Evolutionary conservation across 345 rosid genomes (phyloP).

Genomic region (Luvunga scandens): DNA sequence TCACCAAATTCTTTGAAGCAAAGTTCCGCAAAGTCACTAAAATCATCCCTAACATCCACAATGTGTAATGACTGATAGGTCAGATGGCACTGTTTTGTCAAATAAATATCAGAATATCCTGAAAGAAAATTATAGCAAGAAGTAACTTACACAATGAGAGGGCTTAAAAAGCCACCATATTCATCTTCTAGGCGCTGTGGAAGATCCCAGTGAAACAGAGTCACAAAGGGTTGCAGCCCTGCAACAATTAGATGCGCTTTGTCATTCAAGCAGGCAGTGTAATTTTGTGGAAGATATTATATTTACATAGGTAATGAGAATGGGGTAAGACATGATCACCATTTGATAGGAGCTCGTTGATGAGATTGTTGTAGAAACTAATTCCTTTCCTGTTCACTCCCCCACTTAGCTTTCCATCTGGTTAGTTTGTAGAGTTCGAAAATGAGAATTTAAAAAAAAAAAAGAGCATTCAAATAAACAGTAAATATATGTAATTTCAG

Average conservation of each 20-base stretch:
- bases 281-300: too few relatives aligned
- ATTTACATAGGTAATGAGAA: not conserved
- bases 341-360: slow-evolving; percentile 28
- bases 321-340: slow-evolving; percentile 11
- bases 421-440: not conserved
- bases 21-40: slow-evolving; percentile 35
- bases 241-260: not conserved
- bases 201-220: slow-evolving; percentile 24
- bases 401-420: slow-evolving; percentile 29
- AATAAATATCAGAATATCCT: too few relatives aligned
- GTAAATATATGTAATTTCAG: too few relatives aligned
- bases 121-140: too few relatives aligned
- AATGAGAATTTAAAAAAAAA: not conserved
- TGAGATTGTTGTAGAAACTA: slow-evolving; percentile 29
- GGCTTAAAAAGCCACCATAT: slow-evolving; percentile 16
- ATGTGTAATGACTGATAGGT: too few relatives aligned
- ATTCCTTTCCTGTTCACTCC: slow-evolving; percentile 23
- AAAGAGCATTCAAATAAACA: too few relatives aligned
- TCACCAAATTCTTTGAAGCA: slow-evolving; percentile 44
- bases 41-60: slow-evolving; percentile 28
- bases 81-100: too few relatives aligned
- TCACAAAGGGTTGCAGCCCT: slow-evolving; percentile 23
- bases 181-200: slow-evolving; percentile 23
- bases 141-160: not conserved
- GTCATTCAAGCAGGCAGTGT: too few relatives aligned